A percentile compares a stretch with the other conserved stretches of the same genome.
These are phyloP conservation scores for Ustanciosporium gigantosporum DNA, from an alignment of 1,284 basidiomycete species.

Conservation along the genomic window DNA sequence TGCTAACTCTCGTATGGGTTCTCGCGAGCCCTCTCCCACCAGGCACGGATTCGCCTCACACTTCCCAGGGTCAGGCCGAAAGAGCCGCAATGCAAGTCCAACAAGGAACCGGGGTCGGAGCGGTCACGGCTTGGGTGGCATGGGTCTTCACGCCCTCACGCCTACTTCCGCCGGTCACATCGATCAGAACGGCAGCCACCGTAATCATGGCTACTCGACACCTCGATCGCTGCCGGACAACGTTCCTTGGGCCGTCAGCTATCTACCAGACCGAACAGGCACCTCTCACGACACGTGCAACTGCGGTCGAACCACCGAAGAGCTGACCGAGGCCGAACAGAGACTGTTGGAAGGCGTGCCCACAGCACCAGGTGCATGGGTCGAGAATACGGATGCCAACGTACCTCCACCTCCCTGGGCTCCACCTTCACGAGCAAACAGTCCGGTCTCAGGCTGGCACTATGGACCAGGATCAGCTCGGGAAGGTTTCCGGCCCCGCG, in stretches of 20 bases:
- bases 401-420: constrained; percentile 53
- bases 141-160: constrained; percentile 36
- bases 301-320: constrained; percentile 52
- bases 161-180: constrained; percentile 38
- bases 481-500: constrained; percentile 31
- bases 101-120: constrained; percentile 25
- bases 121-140: constrained; percentile 27
- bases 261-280: constrained; percentile 51
- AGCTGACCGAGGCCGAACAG: constrained; percentile 53
- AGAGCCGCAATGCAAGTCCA: constrained; percentile 39
- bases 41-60: constrained; percentile 37
- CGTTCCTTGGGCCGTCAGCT: constrained; percentile 52
- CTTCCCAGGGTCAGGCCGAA: constrained; percentile 27
- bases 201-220: constrained; percentile 29
- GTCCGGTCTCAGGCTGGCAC: constrained; percentile 40
- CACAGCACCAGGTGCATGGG: constrained; percentile 54
- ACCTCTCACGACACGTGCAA: constrained; percentile 54
- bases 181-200: constrained; percentile 31
- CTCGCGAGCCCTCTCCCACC: constrained; percentile 46
- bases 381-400: constrained; percentile 32
- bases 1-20: constrained; percentile 30
- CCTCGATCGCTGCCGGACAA: constrained; percentile 50
- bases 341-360: constrained; percentile 53
- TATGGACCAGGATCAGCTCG: constrained; percentile 11
- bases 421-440: constrained; percentile 45